phyloP scores from a whole-genome alignment of 345 rosid genomes.

The Xanthoceras sorbifolium region DNA sequence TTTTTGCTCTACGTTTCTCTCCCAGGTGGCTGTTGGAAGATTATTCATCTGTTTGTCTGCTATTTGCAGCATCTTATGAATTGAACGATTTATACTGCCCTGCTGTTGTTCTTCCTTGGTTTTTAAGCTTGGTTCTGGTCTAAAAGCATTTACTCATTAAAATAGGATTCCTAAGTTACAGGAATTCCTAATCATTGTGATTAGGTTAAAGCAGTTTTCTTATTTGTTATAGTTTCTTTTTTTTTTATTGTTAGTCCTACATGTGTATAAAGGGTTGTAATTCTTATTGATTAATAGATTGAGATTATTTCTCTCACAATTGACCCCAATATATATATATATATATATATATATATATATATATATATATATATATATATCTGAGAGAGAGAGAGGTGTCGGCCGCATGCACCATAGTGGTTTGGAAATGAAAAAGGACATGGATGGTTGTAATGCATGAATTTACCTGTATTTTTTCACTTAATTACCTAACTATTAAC shows the following conservation, averaged over 20 bases:
- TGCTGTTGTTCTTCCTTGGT: background rate
- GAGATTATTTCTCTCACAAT: too few relatives aligned
- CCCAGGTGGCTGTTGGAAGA: background rate
- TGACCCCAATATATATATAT: too few relatives aligned
- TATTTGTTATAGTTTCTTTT: too few relatives aligned
- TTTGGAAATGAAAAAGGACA: conserved; percentile 33
- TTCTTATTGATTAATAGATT: too few relatives aligned
- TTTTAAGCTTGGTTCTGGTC: background rate
- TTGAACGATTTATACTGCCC: background rate
- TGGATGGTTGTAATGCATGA: conserved; percentile 26
- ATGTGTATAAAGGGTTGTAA: too few relatives aligned
- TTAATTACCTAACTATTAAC: conserved; percentile 3
- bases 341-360: too few relatives aligned
- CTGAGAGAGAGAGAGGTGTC: background rate
- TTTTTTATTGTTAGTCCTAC: too few relatives aligned
- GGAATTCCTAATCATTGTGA: too few relatives aligned
- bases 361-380: background rate
- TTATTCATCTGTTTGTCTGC: background rate
- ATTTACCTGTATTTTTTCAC: conserved; percentile 3
- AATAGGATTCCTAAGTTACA: too few relatives aligned
- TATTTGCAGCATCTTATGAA: background rate
- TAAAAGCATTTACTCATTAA: too few relatives aligned
- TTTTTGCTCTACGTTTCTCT: background rate
- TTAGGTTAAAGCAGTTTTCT: too few relatives aligned
- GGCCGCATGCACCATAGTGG: conserved; percentile 22